Evolutionary conservation across 352 stramenopile species (phyloP).

Genomic region (Thraustochytrium sp.): DNA sequence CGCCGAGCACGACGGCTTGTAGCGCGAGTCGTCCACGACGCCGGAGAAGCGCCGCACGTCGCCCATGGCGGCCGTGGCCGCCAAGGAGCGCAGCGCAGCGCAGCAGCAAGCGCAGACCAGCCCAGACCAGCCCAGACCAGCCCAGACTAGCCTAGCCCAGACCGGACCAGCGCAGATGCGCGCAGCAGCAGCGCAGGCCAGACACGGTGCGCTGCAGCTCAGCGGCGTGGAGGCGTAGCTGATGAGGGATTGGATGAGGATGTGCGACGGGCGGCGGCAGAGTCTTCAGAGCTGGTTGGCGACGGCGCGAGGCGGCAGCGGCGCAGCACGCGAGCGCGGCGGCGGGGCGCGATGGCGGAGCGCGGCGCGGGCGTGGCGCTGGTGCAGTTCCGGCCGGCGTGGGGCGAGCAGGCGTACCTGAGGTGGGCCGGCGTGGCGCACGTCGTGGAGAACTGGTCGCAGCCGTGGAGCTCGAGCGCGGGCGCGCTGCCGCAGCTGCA

Average conservation of each 20-base stretch:
- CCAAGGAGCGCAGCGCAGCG: too few relatives aligned
- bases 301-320: background rate
- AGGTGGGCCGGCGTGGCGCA: background rate
- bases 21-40: background rate
- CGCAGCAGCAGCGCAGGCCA: too few relatives aligned
- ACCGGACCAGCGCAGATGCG: too few relatives aligned
- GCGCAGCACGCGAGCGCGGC: background rate
- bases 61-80: background rate
- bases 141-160: too few relatives aligned
- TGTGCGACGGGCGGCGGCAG: too few relatives aligned
- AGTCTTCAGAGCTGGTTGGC: too few relatives aligned
- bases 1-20: slow-evolving; percentile 4
- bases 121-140: too few relatives aligned
- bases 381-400: slow-evolving; percentile 31
- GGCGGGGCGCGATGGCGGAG: background rate
- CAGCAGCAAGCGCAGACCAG: too few relatives aligned
- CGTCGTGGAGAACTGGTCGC: slow-evolving; percentile 24
- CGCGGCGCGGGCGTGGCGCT: background rate
- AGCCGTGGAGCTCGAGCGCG: background rate
- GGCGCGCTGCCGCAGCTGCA: slow-evolving; percentile 9
- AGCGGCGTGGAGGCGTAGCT: too few relatives aligned
- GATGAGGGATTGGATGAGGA: too few relatives aligned
- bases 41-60: background rate
- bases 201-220: too few relatives aligned
- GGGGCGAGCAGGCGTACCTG: slow-evolving; percentile 29